Evolutionary conservation across 805 yeast genomes (phyloP), one percentile per base, ranked within the genome.

Genomic region (Tetrapisispora pingtungensis): DNA sequence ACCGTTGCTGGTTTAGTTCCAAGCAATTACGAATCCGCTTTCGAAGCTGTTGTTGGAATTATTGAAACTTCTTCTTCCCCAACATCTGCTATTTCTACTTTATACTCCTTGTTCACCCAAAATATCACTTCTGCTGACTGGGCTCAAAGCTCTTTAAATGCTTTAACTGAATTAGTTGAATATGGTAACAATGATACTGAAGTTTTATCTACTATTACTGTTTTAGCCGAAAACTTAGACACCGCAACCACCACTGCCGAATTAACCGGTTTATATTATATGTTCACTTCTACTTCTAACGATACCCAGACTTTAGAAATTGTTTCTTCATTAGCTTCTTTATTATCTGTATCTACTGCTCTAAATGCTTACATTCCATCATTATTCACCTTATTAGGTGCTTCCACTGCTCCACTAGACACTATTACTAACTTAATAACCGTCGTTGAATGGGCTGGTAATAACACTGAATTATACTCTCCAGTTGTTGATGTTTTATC

Each of bases 351-450:
- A 2, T 49, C 50, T 20, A 43, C 51, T 15, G n/a, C 50, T 3
- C 27, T 54, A 4, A 46, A 49, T 18, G 28, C 45, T 26, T 56
- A 58, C 36, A 41, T 54, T 18, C 58, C 60, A 39, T 46, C 49
- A n/a, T 41, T 58, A 22, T 55, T 57, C 40, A 32, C 45, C 12
- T 44, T 62, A 32, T 30, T 62, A 18, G 38, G 41, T 33, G 46
- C 51, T 10, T 57, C 65, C 3, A 50, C 43, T 10, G 45, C 58
- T 43, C 53, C 64, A n/a, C 36, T 55, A 17, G 46, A 44, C 7
- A 49, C 62, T 6, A 52, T 59, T 34, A 36, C 44, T 12, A 49
- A 59, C n/a, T 47, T 61, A 36, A n/a, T 50, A 13, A 47, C 51
- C 12, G 51, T 62, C n/a, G 52, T 56, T 24, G 35, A 43, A 10